Evolutionary conservation across 2,329 filamentous ascomycete genomes (phyloP).

Genomic region (Pestalotiopsis sp.): DNA sequence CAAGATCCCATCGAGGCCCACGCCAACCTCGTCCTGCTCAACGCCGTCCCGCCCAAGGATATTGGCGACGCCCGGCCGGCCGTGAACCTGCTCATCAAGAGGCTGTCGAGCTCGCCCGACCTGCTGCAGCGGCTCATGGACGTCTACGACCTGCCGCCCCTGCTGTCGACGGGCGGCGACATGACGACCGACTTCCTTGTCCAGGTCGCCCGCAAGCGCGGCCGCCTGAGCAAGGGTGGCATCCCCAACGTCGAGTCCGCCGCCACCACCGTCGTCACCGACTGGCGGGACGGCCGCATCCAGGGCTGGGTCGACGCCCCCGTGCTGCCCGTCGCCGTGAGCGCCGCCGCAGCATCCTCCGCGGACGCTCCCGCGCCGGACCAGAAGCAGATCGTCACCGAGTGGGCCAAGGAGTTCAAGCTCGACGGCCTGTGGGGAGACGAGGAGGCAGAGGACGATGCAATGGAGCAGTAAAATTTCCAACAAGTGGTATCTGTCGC

Average conservation of each 20-base stretch:
- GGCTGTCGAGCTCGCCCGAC: slow-evolving; percentile 71
- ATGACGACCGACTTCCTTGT: slow-evolving; percentile 87
- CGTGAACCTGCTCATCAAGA: slow-evolving; percentile 78
- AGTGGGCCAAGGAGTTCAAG: slow-evolving; percentile 95
- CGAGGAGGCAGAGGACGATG: slow-evolving; percentile 42
- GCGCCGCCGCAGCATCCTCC: slow-evolving; percentile 22
- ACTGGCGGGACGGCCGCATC: slow-evolving; percentile 94
- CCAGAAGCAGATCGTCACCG: slow-evolving; percentile 69
- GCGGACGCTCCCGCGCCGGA: slow-evolving; percentile 41
- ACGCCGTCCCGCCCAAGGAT: slow-evolving; percentile 89
- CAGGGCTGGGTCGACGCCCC: slow-evolving; percentile 88
- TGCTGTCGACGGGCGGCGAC: slow-evolving; percentile 73
- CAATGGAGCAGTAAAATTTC: slow-evolving; percentile 48
- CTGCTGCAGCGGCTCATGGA: slow-evolving; percentile 78
- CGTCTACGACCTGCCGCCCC: slow-evolving; percentile 80
- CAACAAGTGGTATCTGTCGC: not conserved
- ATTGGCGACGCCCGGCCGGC: slow-evolving; percentile 91
- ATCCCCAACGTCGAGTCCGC: slow-evolving; percentile 86
- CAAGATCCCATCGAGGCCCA: slow-evolving; percentile 71
- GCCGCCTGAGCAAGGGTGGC: slow-evolving; percentile 83
- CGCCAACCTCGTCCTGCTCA: slow-evolving; percentile 83
- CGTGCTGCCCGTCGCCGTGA: slow-evolving; percentile 55
- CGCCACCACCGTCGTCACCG: slow-evolving; percentile 90
- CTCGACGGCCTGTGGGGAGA: slow-evolving; percentile 90
- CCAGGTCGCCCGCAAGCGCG: slow-evolving; percentile 91